These are phyloP conservation scores for Austroboletus novae-zelandiae DNA, from an alignment of 1,284 basidiomycete genomes.

Conservation along the genomic window DNA sequence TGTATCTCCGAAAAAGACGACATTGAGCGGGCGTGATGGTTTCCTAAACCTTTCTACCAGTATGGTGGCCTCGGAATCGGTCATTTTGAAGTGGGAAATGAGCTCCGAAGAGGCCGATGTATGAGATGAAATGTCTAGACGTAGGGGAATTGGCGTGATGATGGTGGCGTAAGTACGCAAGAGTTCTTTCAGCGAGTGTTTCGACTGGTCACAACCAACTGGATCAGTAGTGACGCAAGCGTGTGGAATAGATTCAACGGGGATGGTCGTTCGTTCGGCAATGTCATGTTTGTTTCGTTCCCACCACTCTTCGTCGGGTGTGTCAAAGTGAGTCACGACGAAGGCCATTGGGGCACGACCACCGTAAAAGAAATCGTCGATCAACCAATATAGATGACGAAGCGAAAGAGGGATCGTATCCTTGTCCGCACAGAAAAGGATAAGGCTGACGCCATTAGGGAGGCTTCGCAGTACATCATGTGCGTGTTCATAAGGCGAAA, in stretches of 20 bases:
- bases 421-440: slow-evolving; percentile 7
- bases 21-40: background rate
- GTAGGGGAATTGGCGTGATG: background rate
- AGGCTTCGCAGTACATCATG: slow-evolving; percentile 4
- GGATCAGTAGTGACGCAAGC: background rate
- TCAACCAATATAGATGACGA: slow-evolving; percentile 3
- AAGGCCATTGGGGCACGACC: slow-evolving; percentile 26
- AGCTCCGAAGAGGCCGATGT: background rate
- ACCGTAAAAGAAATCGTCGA: slow-evolving; percentile 9
- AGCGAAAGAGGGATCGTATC: background rate
- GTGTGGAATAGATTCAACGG: background rate
- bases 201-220: background rate
- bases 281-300: slow-evolving; percentile 1
- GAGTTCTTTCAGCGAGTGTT: background rate
- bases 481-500: slow-evolving; percentile 11
- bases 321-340: slow-evolving; percentile 31
- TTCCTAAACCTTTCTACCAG: background rate
- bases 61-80: background rate
- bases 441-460: slow-evolving; percentile 4
- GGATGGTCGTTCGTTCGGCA: background rate
- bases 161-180: background rate
- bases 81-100: background rate
- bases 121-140: background rate
- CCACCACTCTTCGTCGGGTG: slow-evolving; percentile 10
- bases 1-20: background rate